Base-by-base conservation (phyloP, 768 basidiomycete genomes). In the Gyrodon lividus region DNA sequence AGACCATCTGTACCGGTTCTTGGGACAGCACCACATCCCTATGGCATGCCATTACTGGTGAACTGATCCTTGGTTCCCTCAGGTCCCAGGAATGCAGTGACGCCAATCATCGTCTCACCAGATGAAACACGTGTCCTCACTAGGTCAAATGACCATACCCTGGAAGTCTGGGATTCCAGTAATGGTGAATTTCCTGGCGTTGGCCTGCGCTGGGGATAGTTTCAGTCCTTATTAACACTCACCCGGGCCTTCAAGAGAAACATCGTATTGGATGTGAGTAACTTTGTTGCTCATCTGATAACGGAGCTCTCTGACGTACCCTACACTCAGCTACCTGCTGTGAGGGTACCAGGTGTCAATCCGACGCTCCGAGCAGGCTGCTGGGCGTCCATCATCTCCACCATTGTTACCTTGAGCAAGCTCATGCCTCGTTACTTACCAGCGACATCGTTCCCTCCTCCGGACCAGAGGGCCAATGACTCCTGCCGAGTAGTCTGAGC, bases 141-240 rank as follows among this genome's bases (percentile, higher is more conserved):
- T 17, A 26, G 44, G 2, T 46, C 44, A 4, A 5, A 16, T 3
- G 44, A 46, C 20, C 5, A 34, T 20, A 23, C 31, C 19, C 17
- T 46, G 44, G 4, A 34, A 13, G 6, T 46, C 6, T 31, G 44
- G 44, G 30, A 46, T 33, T 19, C 44, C 28, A 13, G 4, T 16
- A 16, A 4, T 33, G 44, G 44, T 3, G 19, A 46, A 33, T 9
- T 39, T 9, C 3, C 17, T 22, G 17, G 17, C 2, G 8, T 17
- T 77, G 24, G 24, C 87, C 24, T 58, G 68, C 8, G 63, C 67
- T n/a, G 34, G 10, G 3, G 33, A 34, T 34, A 12, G 12, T 5
- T 16, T 34, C 16, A 5, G 33, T 34, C 5, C 10, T 34, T 34
- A 10, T 16, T 34, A 12, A 34, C 33, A 34, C 4, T 12, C 10